Percentiles rank a stretch among this genome's conserved stretches.
Conservation (phyloP, 2,329 filamentous ascomycete species). For the Pestalotiopsis fici region DNA sequence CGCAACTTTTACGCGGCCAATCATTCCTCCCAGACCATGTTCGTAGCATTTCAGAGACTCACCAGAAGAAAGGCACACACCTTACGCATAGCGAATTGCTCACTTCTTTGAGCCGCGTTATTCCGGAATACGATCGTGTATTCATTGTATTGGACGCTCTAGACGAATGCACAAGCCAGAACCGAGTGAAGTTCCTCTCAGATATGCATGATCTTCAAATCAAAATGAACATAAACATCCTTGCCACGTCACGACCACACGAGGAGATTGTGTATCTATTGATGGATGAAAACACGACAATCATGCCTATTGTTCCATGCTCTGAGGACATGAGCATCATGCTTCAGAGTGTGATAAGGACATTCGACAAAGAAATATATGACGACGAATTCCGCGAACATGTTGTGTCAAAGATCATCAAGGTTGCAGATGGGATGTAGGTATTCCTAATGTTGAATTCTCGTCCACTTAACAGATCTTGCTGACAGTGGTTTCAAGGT, state of each 20-base stretch:
- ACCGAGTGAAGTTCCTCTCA: neutral
- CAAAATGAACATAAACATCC: neutral
- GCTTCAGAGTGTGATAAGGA: neutral
- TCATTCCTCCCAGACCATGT: conserved; percentile 26
- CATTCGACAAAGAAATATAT: neutral
- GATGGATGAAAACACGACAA: neutral
- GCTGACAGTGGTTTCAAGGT: neutral
- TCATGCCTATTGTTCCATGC: neutral
- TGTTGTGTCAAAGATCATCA: neutral
- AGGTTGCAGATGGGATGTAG: neutral
- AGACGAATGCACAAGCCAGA: neutral
- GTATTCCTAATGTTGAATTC: neutral
- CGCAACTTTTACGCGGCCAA: conserved; percentile 31
- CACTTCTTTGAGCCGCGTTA: neutral
- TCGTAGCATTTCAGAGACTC: conserved; percentile 24
- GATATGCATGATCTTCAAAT: neutral
- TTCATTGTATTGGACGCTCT: neutral
- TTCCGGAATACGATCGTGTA: neutral
- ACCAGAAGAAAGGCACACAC: neutral
- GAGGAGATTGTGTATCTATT: neutral
- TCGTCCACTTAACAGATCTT: neutral
- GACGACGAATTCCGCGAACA: neutral
- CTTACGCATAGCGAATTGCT: neutral
- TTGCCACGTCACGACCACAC: neutral
- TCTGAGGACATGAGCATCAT: neutral